A percentile compares a stretch with the other conserved stretches of the same genome.
These are phyloP conservation scores for Saussurea involucrata DNA, from an alignment of 129 eudicot species.

Conservation along the genomic window DNA sequence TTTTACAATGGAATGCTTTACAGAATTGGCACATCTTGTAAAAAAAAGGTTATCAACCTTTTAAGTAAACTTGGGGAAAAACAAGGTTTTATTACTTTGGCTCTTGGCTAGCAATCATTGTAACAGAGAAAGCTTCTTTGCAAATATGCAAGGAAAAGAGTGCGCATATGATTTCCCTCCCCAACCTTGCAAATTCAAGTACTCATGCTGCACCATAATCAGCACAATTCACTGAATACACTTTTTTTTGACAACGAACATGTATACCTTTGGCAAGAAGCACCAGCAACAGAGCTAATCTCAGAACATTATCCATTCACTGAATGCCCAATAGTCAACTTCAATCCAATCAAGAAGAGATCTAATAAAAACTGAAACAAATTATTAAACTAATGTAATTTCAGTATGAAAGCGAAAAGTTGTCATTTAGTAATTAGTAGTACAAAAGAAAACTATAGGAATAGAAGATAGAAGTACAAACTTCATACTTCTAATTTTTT, in stretches of 20 bases:
- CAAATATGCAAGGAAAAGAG: too few relatives aligned
- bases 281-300: constrained; percentile 35
- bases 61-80: background rate
- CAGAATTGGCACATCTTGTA: background rate
- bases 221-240: background rate
- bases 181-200: background rate
- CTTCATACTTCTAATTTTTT: background rate
- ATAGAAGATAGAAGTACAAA: background rate
- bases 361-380: background rate
- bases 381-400: background rate
- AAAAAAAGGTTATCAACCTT: background rate
- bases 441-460: background rate
- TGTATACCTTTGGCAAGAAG: constrained; percentile 39
- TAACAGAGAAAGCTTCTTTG: background rate
- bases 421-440: background rate
- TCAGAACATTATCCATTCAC: constrained; percentile 41
- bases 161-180: too few relatives aligned
- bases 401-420: background rate
- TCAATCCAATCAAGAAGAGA: constrained; percentile 14
- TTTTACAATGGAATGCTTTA: background rate
- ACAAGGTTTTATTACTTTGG: background rate
- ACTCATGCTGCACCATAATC: background rate
- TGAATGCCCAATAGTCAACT: constrained; percentile 13
- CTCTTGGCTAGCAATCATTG: background rate
- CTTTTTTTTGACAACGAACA: background rate